A percentile compares a stretch with the other conserved stretches of the same genome.
Conservation (phyloP, 108 stramenopile species). For the Pelagomonas calceolata region DNA sequence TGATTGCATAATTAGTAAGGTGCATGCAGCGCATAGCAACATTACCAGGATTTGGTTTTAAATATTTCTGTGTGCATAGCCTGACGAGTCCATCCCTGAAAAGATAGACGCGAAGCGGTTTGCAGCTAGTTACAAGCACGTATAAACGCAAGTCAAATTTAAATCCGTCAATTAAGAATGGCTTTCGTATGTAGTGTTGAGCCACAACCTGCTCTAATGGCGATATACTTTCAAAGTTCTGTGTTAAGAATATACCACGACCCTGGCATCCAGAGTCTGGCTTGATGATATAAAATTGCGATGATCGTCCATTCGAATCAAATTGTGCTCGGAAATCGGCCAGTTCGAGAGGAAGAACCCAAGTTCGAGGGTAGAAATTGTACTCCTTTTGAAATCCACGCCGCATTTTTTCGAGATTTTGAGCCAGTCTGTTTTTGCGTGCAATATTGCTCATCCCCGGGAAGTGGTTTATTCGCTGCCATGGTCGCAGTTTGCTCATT, state of each 20-base stretch:
- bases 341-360: slow-evolving; percentile 39
- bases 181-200: slow-evolving; percentile 60
- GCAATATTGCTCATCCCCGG: slow-evolving; percentile 70
- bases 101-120: slow-evolving; percentile 57
- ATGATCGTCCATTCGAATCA: slow-evolving; percentile 38
- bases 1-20: slow-evolving; percentile 72
- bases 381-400: slow-evolving; percentile 58
- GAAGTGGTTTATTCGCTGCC: slow-evolving; percentile 68
- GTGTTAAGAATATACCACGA: slow-evolving; percentile 57
- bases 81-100: slow-evolving; percentile 58
- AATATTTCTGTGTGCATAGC: slow-evolving; percentile 60
- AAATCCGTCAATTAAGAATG: slow-evolving; percentile 62
- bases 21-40: slow-evolving; percentile 64
- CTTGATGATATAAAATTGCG: slow-evolving; percentile 62
- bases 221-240: neutral
- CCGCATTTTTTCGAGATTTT: slow-evolving; percentile 59
- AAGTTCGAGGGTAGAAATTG: slow-evolving; percentile 60
- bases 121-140: slow-evolving; percentile 56
- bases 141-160: slow-evolving; percentile 78
- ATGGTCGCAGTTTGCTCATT: slow-evolving; percentile 43
- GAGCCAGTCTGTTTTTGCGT: slow-evolving; percentile 58
- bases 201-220: slow-evolving; percentile 37
- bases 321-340: slow-evolving; percentile 46
- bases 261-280: slow-evolving; percentile 62
- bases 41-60: slow-evolving; percentile 43